Percentiles rank a stretch among this genome's conserved stretches.
phyloP scores from a whole-genome alignment of 345 rosid genomes.

The Brassica nigra region DNA sequence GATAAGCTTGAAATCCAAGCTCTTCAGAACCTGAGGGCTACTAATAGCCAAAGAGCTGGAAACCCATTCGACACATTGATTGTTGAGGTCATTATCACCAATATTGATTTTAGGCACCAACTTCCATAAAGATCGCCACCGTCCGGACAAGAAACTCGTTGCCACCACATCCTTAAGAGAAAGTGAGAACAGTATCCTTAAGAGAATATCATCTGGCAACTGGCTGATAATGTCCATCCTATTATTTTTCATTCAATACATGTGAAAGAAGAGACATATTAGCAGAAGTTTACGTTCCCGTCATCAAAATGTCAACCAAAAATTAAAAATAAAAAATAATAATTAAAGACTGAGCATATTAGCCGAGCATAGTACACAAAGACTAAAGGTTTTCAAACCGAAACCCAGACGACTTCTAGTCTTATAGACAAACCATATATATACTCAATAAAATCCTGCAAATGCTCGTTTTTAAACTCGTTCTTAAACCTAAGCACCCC shows the following conservation, averaged over 20 bases:
- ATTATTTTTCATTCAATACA: not conserved
- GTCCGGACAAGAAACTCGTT: not conserved
- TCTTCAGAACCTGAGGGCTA: not conserved
- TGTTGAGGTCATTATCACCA: not conserved
- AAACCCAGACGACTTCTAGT: not conserved
- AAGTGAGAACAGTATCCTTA: not conserved
- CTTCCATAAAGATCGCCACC: not conserved
- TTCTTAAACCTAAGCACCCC: no score
- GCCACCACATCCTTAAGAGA: not conserved
- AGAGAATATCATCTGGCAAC: not conserved
- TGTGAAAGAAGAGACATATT: not conserved
- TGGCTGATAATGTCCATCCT: slow-evolving; percentile 1
- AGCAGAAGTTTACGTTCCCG: not conserved
- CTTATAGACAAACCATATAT: not conserved
- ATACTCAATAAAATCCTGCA: not conserved
- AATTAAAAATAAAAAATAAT: not conserved
- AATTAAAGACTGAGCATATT: not conserved
- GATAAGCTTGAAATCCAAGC: not conserved
- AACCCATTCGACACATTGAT: not conserved
- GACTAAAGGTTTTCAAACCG: not conserved
- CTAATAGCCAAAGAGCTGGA: not conserved
- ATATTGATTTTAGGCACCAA: not conserved
- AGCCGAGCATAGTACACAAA: not conserved
- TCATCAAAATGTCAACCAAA: not conserved
- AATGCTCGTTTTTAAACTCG: not conserved